These are phyloP conservation scores for Xylaria telfairii DNA, from an alignment of 495 filamentous ascomycete species.

Conservation along the genomic window DNA sequence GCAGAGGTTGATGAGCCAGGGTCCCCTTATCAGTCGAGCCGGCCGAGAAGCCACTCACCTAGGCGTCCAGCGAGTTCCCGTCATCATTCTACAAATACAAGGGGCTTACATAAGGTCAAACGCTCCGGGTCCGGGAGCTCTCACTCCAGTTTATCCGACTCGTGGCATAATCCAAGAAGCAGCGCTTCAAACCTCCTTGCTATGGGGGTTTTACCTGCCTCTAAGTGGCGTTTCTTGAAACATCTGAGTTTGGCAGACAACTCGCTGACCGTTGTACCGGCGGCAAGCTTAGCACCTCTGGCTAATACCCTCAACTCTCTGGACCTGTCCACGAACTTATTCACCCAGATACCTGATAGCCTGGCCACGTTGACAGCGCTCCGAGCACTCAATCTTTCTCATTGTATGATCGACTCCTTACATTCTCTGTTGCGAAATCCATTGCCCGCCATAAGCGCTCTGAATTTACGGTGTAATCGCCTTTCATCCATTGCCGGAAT, in stretches of 20 bases:
- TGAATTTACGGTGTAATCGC: slow-evolving; percentile 91
- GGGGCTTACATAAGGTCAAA: slow-evolving; percentile 71
- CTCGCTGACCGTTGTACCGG: slow-evolving; percentile 76
- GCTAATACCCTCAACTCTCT: slow-evolving; percentile 86
- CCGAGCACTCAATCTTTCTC: slow-evolving; percentile 86
- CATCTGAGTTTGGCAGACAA: slow-evolving; percentile 94
- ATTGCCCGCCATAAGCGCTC: slow-evolving; percentile 87
- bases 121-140: slow-evolving; percentile 92
- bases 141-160: slow-evolving; percentile 80
- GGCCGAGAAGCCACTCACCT: slow-evolving; percentile 79
- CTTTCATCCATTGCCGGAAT: slow-evolving; percentile 88
- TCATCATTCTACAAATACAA: slow-evolving; percentile 67
- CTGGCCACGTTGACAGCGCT: slow-evolving; percentile 80
- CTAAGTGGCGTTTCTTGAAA: slow-evolving; percentile 93
- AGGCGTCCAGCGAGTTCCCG: slow-evolving; percentile 74
- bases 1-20: slow-evolving; percentile 48
- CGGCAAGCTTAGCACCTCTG: slow-evolving; percentile 76
- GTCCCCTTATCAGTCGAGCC: slow-evolving; percentile 48
- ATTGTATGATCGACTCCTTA: slow-evolving; percentile 96
- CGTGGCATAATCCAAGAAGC: slow-evolving; percentile 64
- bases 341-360: slow-evolving; percentile 89
- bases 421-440: slow-evolving; percentile 87
- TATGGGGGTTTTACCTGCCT: slow-evolving; percentile 70
- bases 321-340: slow-evolving; percentile 89
- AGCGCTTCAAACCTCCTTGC: slow-evolving; percentile 76